A percentile compares a stretch with the other conserved stretches of the same genome.
These are phyloP conservation scores for Fusarium annulatum DNA, from an alignment of 2,329 filamentous ascomycete genomes.

Conservation along the genomic window DNA sequence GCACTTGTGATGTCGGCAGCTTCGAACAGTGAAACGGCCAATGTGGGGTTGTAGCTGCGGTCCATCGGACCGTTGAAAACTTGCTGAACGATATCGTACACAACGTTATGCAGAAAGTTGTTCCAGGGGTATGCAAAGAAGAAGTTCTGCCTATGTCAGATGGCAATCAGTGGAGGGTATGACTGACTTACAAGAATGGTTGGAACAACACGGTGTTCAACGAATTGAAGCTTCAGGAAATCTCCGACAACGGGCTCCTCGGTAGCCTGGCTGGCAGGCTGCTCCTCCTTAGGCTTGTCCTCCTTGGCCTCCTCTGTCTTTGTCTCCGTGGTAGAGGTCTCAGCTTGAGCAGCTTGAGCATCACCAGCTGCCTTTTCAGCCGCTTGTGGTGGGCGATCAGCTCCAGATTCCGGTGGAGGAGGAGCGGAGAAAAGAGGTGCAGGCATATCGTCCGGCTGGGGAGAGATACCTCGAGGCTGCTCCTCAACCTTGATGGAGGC, in stretches of 20 bases:
- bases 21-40: slow-evolving; percentile 94
- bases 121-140: slow-evolving; percentile 99
- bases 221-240: slow-evolving; percentile 94
- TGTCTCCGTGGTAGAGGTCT: slow-evolving; percentile 4
- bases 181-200: slow-evolving; percentile 82
- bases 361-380: slow-evolving; percentile 27
- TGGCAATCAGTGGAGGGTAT: neutral
- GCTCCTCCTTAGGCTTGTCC: slow-evolving; percentile 24
- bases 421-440: slow-evolving; percentile 66
- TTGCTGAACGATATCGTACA: slow-evolving; percentile 98
- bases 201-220: slow-evolving; percentile 92
- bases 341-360: neutral
- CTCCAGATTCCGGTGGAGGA: slow-evolving; percentile 45
- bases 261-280: slow-evolving; percentile 17
- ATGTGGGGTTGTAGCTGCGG: slow-evolving; percentile 87
- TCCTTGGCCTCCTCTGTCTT: slow-evolving; percentile 12
- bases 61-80: slow-evolving; percentile 99
- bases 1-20: slow-evolving; percentile 88
- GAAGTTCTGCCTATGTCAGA: slow-evolving; percentile 73
- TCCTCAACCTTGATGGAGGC: slow-evolving; percentile 22
- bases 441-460: slow-evolving; percentile 75
- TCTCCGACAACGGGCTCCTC: slow-evolving; percentile 87
- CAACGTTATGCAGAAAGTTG: slow-evolving; percentile 98
- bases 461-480: slow-evolving; percentile 53
- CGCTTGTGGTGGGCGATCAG: slow-evolving; percentile 39